These are phyloP conservation scores for Plantago ovata DNA, from an alignment of 257 asterid species.

Conservation along the genomic window DNA sequence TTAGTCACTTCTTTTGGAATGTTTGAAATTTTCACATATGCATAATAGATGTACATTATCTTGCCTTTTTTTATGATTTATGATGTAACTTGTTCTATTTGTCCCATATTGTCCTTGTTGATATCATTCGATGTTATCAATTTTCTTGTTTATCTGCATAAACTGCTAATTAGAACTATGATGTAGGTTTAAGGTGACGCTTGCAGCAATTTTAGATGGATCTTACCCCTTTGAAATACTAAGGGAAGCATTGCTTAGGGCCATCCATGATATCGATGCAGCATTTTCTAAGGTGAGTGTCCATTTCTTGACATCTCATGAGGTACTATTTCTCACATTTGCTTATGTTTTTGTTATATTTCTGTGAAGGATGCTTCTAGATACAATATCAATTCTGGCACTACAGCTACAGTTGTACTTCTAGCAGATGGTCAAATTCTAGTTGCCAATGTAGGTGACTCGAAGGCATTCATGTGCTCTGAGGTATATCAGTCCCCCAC, in stretches of 20 bases:
- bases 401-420: conserved; percentile 85
- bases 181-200: conserved; percentile 65
- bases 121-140: neutral
- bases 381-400: conserved; percentile 71
- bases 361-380: conserved; percentile 68
- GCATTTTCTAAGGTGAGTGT: conserved; percentile 59
- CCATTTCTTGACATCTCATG: conserved; percentile 14
- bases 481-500: conserved; percentile 71
- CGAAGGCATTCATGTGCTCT: conserved; percentile 94
- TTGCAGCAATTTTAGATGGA: conserved; percentile 68
- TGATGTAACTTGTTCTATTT: conserved; percentile 6
- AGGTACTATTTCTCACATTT: conserved; percentile 16
- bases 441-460: conserved; percentile 93
- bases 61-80: conserved; percentile 9
- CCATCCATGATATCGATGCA: conserved; percentile 79
- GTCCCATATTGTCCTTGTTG: conserved; percentile 11
- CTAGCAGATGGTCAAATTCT: conserved; percentile 72
- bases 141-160: neutral
- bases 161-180: conserved; percentile 10
- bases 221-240: conserved; percentile 71
- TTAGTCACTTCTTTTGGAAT: conserved; percentile 7
- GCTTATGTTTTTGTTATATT: conserved; percentile 28
- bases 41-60: conserved; percentile 2
- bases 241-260: conserved; percentile 86
- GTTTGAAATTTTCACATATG: neutral